A percentile compares a stretch with the other conserved stretches of the same genome.
Conservation (phyloP, 495 filamentous ascomycete genomes). For the Neurospora sp. region DNA sequence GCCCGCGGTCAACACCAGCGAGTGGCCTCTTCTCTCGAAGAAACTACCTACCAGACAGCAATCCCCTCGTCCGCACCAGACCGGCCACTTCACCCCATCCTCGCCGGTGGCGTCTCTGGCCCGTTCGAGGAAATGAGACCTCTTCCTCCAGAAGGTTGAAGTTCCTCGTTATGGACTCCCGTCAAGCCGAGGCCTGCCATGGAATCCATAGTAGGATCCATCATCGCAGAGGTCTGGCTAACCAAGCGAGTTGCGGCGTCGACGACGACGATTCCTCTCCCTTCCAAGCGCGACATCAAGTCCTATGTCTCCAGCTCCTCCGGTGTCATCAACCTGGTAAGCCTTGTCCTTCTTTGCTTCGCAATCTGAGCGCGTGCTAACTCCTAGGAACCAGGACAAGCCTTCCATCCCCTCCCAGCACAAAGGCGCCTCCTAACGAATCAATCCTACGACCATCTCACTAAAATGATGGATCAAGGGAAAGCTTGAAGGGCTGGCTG, state of each 20-base stretch:
- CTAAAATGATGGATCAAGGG: no score
- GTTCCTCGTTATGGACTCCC: neutral
- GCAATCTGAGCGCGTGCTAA: constrained; percentile 27
- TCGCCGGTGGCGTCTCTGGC: constrained; percentile 43
- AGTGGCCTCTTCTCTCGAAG: constrained; percentile 85
- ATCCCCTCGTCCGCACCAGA: constrained; percentile 78
- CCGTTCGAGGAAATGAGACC: neutral
- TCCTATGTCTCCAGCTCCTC: constrained; percentile 68
- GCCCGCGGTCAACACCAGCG: constrained; percentile 62
- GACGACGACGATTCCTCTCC: constrained; percentile 46
- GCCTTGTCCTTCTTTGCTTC: neutral
- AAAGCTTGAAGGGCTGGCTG: constrained; percentile 48
- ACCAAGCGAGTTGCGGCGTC: neutral
- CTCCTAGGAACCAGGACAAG: constrained; percentile 60
- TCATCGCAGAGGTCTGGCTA: neutral
- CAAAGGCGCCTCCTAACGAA: no score
- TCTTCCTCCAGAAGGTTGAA: neutral
- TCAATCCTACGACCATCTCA: no score
- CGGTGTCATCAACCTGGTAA: constrained; percentile 73
- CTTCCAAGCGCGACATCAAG: constrained; percentile 81
- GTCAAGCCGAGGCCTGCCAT: neutral
- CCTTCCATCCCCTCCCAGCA: constrained; percentile 75
- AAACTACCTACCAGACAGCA: constrained; percentile 54
- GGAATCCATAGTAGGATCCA: neutral
- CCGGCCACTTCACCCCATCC: constrained; percentile 88